phyloP scores from a whole-genome alignment of 176 grass and related monocot genomes.

The Rhynchospora breviuscula region DNA sequence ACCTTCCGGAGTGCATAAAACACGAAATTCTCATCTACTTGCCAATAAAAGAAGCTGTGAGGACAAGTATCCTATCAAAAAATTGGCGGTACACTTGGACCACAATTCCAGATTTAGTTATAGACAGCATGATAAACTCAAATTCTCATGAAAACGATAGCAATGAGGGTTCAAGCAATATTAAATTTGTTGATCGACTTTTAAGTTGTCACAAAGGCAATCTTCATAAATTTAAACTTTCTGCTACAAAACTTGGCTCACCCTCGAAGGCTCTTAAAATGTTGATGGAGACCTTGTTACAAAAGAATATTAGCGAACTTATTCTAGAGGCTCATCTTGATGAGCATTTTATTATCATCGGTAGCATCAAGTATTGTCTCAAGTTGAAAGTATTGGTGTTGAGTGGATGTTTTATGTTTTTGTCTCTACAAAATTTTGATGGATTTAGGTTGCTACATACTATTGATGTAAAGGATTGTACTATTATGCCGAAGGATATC shows the following conservation, averaged over 20 bases:
- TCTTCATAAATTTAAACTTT: neutral
- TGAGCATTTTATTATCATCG: neutral
- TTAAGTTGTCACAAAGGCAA: neutral
- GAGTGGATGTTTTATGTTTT: neutral
- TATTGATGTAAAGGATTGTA: neutral
- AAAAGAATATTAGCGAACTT: neutral
- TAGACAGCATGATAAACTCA: neutral
- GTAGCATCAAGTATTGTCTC: neutral
- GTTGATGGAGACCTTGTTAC: neutral
- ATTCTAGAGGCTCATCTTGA: neutral
- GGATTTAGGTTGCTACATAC: neutral
- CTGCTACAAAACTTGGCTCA: neutral
- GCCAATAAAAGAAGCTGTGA: neutral
- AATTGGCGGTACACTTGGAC: neutral
- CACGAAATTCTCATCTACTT: neutral
- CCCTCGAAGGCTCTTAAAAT: neutral
- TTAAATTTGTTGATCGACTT: neutral
- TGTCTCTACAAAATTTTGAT: neutral
- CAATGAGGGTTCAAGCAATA: neutral
- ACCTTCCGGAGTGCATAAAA: neutral
- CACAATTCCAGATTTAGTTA: neutral
- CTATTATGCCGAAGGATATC: neutral
- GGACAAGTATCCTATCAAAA: neutral
- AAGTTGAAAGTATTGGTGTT: neutral
- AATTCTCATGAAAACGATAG: neutral